phyloP scores from a whole-genome alignment of 495 filamentous ascomycete genomes.

The Hamigera avellanea region DNA sequence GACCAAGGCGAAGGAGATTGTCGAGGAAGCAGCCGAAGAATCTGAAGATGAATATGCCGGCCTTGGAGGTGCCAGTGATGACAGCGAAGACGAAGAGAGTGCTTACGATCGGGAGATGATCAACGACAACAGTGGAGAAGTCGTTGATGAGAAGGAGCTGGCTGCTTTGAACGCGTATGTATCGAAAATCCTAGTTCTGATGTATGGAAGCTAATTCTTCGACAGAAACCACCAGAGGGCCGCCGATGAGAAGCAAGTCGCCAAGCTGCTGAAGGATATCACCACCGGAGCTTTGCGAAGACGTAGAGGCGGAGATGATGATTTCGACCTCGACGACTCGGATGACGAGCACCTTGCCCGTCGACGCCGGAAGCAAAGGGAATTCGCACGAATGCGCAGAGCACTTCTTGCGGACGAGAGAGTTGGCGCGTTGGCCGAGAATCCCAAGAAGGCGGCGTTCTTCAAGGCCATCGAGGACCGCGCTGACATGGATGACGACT shows the following conservation, averaged over 20 bases:
- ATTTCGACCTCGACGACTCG: slow-evolving; percentile 72
- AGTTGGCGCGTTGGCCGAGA: slow-evolving; percentile 77
- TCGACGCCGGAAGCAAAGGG: slow-evolving; percentile 67
- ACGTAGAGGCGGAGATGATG: slow-evolving; percentile 60
- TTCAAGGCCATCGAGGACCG: slow-evolving; percentile 79
- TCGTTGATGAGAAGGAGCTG: slow-evolving; percentile 63
- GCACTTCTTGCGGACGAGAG: slow-evolving; percentile 84
- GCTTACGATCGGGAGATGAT: slow-evolving; percentile 66
- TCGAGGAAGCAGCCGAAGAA: slow-evolving; percentile 91
- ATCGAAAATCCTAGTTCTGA: slow-evolving; percentile 3
- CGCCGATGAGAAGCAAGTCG: slow-evolving; percentile 62
- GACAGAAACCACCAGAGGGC: slow-evolving; percentile 28
- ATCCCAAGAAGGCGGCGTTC: slow-evolving; percentile 85
- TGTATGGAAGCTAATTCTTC: slow-evolving; percentile 8
- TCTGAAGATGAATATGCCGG: slow-evolving; percentile 98
- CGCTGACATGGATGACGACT: slow-evolving; percentile 58
- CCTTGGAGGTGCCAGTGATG: slow-evolving; percentile 79
- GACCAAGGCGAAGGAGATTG: slow-evolving; percentile 75
- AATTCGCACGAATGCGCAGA: slow-evolving; percentile 87
- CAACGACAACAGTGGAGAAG: slow-evolving; percentile 76
- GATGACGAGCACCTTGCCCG: slow-evolving; percentile 73
- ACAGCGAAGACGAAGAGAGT: slow-evolving; percentile 65
- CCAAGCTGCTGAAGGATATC: slow-evolving; percentile 85
- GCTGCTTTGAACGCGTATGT: slow-evolving; percentile 86
- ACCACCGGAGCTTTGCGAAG: slow-evolving; percentile 75